Base-by-base conservation (phyloP, 2,329 filamentous ascomycete species). In the Dryadomyces sulphureus region DNA sequence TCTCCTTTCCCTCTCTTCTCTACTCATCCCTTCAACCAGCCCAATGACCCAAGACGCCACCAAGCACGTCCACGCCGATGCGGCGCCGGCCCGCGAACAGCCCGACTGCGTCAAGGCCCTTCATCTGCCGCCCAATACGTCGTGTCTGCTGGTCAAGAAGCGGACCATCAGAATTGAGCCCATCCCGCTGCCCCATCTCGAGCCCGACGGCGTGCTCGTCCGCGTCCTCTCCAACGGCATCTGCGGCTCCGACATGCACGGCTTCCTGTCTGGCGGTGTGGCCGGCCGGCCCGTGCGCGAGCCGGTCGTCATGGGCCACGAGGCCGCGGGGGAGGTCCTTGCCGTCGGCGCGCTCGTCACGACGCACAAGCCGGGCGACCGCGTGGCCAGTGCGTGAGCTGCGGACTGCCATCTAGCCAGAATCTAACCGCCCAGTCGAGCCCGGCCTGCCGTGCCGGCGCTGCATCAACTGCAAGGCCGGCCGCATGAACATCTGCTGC, bases 401-500 rank as follows among this genome's bases (percentile, higher is more conserved):
- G n/a, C n/a, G n/a, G n/a, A 32, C 27, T 9, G 11, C 27, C 27
- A 14, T 8, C 7, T 32, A 12, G 11, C 27, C 9, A 32, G 27
- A 4, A 32, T 30, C 25, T 30, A 9, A 9, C 4, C 27, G 27
- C 16, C 6, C 27, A 42, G 41, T 95, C 39, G 90, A 96, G 69
- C 89, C 93, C 19, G 90, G 90, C 42, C 73, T 84, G 41, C 85
- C 88, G 1, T 96, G 90, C 66, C 79, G 83, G 39, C 74, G 77
- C 51, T 95, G 89, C 69, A 62, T 67, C 45, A 69, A 78, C 55
- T 95, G 89, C 70, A 83, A 86, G 54, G 70, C 74, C 38, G 90
- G 90, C 48, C 75, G 78, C 55, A 95, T 94, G 69, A 94, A 95
- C 62, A 77, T 95, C n/a, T 96, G 90, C 64, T 72, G 75, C 5